Evolutionary conservation across 352 stramenopile species (phyloP).

Genomic region (Pythium apleroticum): DNA sequence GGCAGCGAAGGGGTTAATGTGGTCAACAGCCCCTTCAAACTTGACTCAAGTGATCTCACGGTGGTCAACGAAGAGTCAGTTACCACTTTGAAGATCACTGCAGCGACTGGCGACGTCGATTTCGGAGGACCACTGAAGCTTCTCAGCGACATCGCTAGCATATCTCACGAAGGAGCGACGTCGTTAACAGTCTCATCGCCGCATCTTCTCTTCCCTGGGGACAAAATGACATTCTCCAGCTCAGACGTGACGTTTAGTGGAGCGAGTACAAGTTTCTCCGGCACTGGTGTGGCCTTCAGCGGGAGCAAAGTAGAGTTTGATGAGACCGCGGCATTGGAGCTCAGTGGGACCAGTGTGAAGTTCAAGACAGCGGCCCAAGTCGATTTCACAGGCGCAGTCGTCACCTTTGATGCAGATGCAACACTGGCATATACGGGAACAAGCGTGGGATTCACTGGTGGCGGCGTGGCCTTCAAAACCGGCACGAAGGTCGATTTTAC

Average conservation of each 20-base stretch:
- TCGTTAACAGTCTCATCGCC: conserved; percentile 36
- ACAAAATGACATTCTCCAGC: neutral
- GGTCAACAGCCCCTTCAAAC: conserved; percentile 24
- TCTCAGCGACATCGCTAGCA: conserved; percentile 19
- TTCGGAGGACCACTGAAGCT: conserved; percentile 32
- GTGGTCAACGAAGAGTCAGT: conserved; percentile 15
- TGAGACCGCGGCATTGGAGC: too few species aligned
- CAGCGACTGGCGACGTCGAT: conserved; percentile 28
- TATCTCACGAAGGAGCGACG: conserved; percentile 32
- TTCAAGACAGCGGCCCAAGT: neutral
- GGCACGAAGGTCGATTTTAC: too few species aligned
- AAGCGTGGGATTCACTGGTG: too few species aligned
- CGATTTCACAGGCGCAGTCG: neutral
- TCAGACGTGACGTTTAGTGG: neutral
- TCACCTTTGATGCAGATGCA: conserved; percentile 7
- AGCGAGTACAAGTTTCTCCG: neutral
- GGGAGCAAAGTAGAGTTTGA: conserved; percentile 4
- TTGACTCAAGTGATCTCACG: conserved; percentile 19
- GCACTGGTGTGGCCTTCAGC: neutral
- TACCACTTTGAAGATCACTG: conserved; percentile 24
- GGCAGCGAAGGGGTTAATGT: conserved; percentile 25
- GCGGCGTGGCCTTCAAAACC: too few species aligned
- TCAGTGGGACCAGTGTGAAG: too few species aligned
- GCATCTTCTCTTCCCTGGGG: conserved; percentile 19
- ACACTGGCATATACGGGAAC: too few species aligned